Base-by-base conservation (phyloP, 306 rosid genomes). In the Castanea mollissima region DNA sequence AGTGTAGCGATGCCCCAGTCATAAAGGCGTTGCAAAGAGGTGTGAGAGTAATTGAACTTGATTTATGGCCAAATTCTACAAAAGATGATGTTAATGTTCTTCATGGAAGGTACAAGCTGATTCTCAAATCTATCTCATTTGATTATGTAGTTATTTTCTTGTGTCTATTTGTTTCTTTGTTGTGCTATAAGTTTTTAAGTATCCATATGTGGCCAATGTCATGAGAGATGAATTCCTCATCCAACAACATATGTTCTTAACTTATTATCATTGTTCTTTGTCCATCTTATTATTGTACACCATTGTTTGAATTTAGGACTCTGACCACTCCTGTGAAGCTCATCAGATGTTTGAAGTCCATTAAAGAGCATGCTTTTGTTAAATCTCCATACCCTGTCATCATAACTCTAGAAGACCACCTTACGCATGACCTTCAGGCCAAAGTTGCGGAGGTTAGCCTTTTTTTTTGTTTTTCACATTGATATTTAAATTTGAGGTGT, bases 361-460 rank as follows among this genome's bases (percentile, higher is more conserved):
- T 94, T 60, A 90, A 85, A 79, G 91, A 94, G 70, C 77, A 91
- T 86, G 99, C 99, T 62, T 94, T 94, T 87, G 91, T 76, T 73
- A 86, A 78, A 68, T 92, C 99, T 76, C 85, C 86, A 5, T 94
- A 92, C 82, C 99, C 99, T 0, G 87, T 94, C 77, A 85, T 94
- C 46, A 91, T 94, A 44, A 94, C 99, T 65, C 80, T 94, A 55
- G 99, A 94, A 83, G 99, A 91, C 70, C 99, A 94, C 79, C 99
- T 94, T 81, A 84, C 97, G 0, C 80, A 89, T 27, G 85, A 74
- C 51, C 97, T 92, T 80, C 95, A 93, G 85, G 95, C 93, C 79
- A 92, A 85, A 90, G 97, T 86, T 84, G 97, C 97, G 16, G 96
- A 88, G 92, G 98, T 90, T 73, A 64, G 86, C 44, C 16, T 77